Evolutionary conservation across 257 asterid species (phyloP), one percentile per base, ranked within the genome.

Genomic region (Salvia hispanica): DNA sequence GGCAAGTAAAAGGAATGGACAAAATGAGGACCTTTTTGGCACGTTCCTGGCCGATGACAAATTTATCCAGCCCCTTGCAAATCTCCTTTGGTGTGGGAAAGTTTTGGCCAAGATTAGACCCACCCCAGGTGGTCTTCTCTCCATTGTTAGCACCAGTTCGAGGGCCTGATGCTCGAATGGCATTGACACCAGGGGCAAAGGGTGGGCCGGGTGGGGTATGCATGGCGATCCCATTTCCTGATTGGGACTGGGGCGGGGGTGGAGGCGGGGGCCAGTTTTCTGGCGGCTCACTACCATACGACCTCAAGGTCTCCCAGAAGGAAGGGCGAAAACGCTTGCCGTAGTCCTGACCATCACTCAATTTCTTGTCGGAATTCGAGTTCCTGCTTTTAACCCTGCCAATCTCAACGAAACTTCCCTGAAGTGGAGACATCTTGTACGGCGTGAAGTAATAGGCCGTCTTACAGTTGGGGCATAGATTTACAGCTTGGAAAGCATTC

Each of bases 161-260:
- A 39, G 79, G 68, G 60, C 84, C 77, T 9, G 88, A 12, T 33
- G 88, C 90, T 39, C 95, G 83, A 58, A 78, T 56, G 58, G 83
- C 82, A 72, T 89, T 87, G 69, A 84, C 71, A 44, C 96, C 98
- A n/a, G 96, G 95, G 6, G 94, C 86, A 77, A 83, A 85, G 69
- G 98, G 98, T 28, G 94, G 96, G 5, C 91, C 89, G 44, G 98
- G 95, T 58, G 98, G 98, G 16, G 89, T 81, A 79, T 92, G 98
- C 77, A 92, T 89, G 7, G 95, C 84, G 11, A 92, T 61, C 72
- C 96, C 96, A 75, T 85, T 87, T 10, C 85, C 86, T 12, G 85
- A 64, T 34, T 25, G 31, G 31, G 31, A 25, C 3, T 82, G 43
- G 5, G 67, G 72, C 0, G 83, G 74, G 11, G 76, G 83, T 3